Evolutionary conservation across 306 rosid species (phyloP).

Genomic region (Rosa lucieae): DNA sequence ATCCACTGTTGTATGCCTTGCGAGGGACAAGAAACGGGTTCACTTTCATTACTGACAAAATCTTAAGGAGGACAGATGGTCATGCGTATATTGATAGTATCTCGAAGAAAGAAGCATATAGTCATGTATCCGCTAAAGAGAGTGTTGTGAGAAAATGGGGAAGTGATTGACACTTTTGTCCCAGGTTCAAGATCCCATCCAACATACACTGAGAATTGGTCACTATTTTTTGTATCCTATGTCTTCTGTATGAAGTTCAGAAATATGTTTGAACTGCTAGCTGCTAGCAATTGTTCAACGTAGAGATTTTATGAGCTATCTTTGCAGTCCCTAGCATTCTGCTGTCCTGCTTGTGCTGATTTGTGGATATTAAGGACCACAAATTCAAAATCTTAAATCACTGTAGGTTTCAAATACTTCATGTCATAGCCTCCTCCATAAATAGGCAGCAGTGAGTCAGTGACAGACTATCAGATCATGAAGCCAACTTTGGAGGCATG

Average conservation of each 20-base stretch:
- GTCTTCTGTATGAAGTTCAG: background rate
- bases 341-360: background rate
- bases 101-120: constrained; percentile 46
- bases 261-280: constrained; percentile 3
- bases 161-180: constrained; percentile 38
- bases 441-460: background rate
- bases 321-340: background rate
- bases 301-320: background rate
- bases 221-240: constrained; percentile 13
- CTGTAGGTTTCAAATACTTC: background rate
- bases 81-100: constrained; percentile 34
- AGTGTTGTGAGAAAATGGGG: constrained; percentile 82
- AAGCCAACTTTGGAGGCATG: background rate
- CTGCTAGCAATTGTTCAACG: background rate
- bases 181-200: constrained; percentile 32
- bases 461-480: background rate
- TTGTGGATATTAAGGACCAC: background rate
- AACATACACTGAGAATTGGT: constrained; percentile 19
- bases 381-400: background rate
- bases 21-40: constrained; percentile 82
- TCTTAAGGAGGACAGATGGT: constrained; percentile 41
- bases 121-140: constrained; percentile 69
- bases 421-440: constrained; percentile 10
- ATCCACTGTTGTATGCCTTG: constrained; percentile 72
- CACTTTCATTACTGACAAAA: constrained; percentile 49